Evolutionary conservation across 805 yeast species (phyloP), one percentile per base, ranked within the genome.

Genomic region (Ogataea populi-albae): DNA sequence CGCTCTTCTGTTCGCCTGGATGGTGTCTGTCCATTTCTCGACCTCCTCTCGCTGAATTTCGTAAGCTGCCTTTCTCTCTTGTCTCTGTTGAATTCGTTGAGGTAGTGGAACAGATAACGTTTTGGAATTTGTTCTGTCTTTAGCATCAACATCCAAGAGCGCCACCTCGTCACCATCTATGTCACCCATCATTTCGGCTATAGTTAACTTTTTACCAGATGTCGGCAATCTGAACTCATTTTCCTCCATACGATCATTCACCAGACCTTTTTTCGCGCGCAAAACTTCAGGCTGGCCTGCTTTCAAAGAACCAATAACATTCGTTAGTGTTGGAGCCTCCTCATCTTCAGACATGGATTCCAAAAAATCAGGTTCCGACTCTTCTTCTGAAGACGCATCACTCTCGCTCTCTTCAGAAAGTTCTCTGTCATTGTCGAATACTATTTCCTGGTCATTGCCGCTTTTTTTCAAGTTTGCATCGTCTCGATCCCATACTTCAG

Each of bases 401-500:
- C 50, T 56, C n/a, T 48, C 57, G 6, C 48, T 45, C 23, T 54
- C 62, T 12, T 53, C 47, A 8, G 55, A 55, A 8, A 50, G 16
- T 11, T 22, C 64, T 10, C 57, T 53, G 31, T 54, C 54, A 46
- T 47, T 38, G 32, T 57, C 34, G 16, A 58, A 22, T 9, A 52
- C 49, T 15, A 46, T 35, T 8, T 47, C 21, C n/a, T 46, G 54
- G 7, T 46, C 17, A 15, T 46, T 41, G 17, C 49, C 42, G 26
- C 52, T 41, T 30, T 49, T 53, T 26, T 55, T 54, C 34, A 54
- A 44, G 40, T 75, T 81, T 19, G 57, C 62, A 21, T 80, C 86
- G 55, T 86, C 93, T 61, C 77, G 60, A 53, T 84, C 96, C 95
- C 95, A 87, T 3, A 86, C 88, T 47, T 81, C 88, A n/a, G 95